These are phyloP conservation scores for Rosa chinensis DNA, from an alignment of 306 rosid genomes.

Conservation along the genomic window DNA sequence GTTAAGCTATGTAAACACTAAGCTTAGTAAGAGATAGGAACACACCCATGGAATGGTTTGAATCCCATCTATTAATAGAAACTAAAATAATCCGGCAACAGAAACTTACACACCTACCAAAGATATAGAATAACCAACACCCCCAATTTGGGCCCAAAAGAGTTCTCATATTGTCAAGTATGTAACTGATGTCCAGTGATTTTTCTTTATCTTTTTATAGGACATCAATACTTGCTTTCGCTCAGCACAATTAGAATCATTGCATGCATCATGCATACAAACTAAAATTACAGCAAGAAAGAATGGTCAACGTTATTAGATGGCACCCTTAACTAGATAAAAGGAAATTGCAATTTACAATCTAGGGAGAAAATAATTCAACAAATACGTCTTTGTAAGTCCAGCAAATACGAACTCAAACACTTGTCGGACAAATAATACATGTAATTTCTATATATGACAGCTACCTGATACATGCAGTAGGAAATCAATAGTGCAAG, in stretches of 20 bases:
- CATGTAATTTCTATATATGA: not conserved
- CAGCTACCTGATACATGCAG: slow-evolving; percentile 79
- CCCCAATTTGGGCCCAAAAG: not conserved
- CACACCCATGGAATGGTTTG: not conserved
- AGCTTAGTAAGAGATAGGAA: not conserved
- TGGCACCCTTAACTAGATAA: not conserved
- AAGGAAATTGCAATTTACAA: not conserved
- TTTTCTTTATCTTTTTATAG: not conserved
- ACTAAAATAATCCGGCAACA: not conserved
- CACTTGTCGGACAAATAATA: not conserved
- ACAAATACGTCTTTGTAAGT: not conserved
- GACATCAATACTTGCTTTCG: not conserved
- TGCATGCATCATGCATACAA: not conserved
- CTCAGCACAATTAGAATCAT: not conserved
- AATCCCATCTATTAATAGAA: not conserved
- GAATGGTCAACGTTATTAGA: not conserved
- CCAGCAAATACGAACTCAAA: not conserved
- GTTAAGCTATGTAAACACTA: not conserved
- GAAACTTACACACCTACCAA: not conserved
- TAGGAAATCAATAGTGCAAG: slow-evolving; percentile 48
- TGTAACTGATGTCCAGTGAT: not conserved
- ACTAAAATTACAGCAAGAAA: slow-evolving; percentile 1
- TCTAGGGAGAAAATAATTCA: not conserved
- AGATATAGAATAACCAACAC: not conserved
- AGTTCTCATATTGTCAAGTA: not conserved